Evolutionary conservation across 768 basidiomycete species (phyloP), one percentile per base, ranked within the genome.

Genomic region (Suillus cothurnatus): DNA sequence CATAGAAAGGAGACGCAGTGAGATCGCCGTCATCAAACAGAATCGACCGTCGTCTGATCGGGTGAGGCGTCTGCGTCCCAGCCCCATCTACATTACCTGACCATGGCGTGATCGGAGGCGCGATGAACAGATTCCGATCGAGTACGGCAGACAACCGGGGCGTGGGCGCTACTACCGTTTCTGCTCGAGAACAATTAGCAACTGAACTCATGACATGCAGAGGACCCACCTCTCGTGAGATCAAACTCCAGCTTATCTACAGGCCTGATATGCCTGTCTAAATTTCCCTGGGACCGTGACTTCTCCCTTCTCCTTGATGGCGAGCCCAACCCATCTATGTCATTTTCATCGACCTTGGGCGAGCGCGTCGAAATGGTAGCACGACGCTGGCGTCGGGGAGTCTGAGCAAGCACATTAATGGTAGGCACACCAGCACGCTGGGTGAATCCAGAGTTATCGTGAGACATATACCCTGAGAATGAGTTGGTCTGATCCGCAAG

Each of bases 311-410:
- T 80, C 72, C 85, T 90, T 41, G 88, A 87, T 17, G 88, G 88
- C 26, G 86, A 88, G 23, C 78, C 74, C 36, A 74, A 67, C 11
- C 39, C 26, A 28, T 82, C 82, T 17, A 80, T 70, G 21, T 82
- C 77, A 15, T 73, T 70, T 39, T 64, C 69, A 57, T 71, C 64
- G 56, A 71, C 71, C 63, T 73, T 73, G 0, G 89, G 90, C 0
- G 90, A 88, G 32, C 82, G 79, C 32, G 87, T 85, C 21, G 89
- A 86, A 65, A 93, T 86, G 1, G 92, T 92, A 32, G 89, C 90
- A 12, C 91, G 78, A 28, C 83, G 79, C 41, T 64, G 67, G 34
- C 74, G 76, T 23, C 73, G 73, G 2, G 81, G 80, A 7, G 79
- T 82, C 62, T 72, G 74, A 43, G 71, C 71, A 26, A 71, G 68